Evolutionary conservation across 352 stramenopile genomes (phyloP).

Genomic region (Phytophthora meadii): DNA sequence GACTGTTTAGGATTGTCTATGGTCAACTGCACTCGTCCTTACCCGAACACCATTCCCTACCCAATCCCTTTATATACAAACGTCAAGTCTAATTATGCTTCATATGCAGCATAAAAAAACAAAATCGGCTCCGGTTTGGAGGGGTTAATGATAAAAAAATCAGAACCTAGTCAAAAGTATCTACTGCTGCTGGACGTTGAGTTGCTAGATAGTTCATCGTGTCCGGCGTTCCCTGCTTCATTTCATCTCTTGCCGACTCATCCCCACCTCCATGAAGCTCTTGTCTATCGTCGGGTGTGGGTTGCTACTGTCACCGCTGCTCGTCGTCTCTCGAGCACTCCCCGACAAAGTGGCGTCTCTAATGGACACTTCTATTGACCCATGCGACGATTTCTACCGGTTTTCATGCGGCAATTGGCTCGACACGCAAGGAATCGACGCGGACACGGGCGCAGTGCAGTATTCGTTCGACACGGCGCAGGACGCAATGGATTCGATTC

Average conservation of each 20-base stretch:
- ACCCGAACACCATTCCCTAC: too few species aligned
- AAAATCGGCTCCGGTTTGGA: too few species aligned
- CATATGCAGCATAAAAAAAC: too few species aligned
- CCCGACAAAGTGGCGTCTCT: slow-evolving; percentile 47
- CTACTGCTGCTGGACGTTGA: slow-evolving; percentile 3
- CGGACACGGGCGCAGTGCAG: slow-evolving; percentile 40
- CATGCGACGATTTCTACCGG: slow-evolving; percentile 80
- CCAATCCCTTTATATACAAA: too few species aligned
- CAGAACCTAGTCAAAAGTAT: not conserved
- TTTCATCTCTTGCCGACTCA: slow-evolving; percentile 7
- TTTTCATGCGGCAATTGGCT: slow-evolving; percentile 72
- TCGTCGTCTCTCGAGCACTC: slow-evolving; percentile 25
- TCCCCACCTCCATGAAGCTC: slow-evolving; percentile 19
- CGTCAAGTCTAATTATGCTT: too few species aligned
- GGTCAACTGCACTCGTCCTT: too few species aligned
- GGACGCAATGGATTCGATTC: slow-evolving; percentile 59
- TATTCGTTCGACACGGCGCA: slow-evolving; percentile 57
- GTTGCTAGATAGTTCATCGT: slow-evolving; percentile 1
- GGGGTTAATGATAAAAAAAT: too few species aligned
- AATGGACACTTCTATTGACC: slow-evolving; percentile 53
- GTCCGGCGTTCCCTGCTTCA: slow-evolving; percentile 8
- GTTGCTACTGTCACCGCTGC: slow-evolving; percentile 17
- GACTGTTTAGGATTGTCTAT: too few species aligned
- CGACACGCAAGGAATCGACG: slow-evolving; percentile 43
- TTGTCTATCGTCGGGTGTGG: slow-evolving; percentile 21